Evolutionary conservation across 2,329 filamentous ascomycete species (phyloP), one percentile per base, ranked within the genome.

Genomic region (Paracoccidioides brasiliensis): DNA sequence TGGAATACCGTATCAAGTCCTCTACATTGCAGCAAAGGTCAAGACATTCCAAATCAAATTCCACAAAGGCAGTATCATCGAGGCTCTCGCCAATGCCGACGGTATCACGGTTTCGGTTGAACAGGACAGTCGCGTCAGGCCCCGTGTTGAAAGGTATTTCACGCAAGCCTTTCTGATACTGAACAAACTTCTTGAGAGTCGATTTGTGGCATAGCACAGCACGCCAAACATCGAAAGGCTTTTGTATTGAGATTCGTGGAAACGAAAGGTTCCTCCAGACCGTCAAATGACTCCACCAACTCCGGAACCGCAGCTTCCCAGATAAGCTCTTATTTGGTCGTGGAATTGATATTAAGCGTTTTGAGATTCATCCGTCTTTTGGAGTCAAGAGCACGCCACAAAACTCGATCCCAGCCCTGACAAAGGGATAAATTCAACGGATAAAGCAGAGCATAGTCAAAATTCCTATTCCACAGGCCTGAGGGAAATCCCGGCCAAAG

Each of bases 221-320:
- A 38, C 9, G 5, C 12, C 30, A 35, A 30, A 35, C 30, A 14
- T 49, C 6, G 4, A 7, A 5, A 12, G 1, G 46, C 9, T 6
- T 33, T 32, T 32, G 22, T 49, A 30, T 14, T 49, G 4, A 28
- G n/a, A 33, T 5, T 22, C 10, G 12, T 49, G 44, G 30, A 35
- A 28, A 54, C 32, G 33, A 46, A 56, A 12, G 49, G 43, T 46
- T 56, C 43, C 28, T 56, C 37, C 5, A 54, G 41, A 48, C 51
- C 55, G 6, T 56, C 41, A 32, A 56, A 54, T 8, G 55, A 52
- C 22, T 15, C 49, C 10, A 56, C 1, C 32, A 56, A 56, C 7
- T 45, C 32, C 44, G 42, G 4, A 6, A 54, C 32, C 28, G 50
- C 30, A 15, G 42, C 43, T 32, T 48, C 5, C 8, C 12, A 41